A percentile compares a stretch with the other conserved stretches of the same genome.
Evolutionary conservation across 768 basidiomycete genomes (phyloP).

Genomic region (Mycena haematopus): DNA sequence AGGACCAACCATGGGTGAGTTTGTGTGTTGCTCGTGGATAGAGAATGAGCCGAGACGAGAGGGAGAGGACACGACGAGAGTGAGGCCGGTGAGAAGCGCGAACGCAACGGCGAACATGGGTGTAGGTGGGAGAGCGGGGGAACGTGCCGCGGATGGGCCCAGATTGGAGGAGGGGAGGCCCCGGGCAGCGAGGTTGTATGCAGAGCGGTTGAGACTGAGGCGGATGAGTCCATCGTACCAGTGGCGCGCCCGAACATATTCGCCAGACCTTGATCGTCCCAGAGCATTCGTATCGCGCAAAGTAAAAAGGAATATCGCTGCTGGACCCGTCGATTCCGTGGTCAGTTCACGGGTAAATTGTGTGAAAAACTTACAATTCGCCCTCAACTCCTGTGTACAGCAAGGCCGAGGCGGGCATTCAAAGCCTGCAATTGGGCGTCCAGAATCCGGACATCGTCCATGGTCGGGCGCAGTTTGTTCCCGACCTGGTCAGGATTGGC

Average conservation of each 20-base stretch:
- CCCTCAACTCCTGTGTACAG: slow-evolving; percentile 34
- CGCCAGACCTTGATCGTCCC: no score
- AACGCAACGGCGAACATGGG: no score
- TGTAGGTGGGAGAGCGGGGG: no score
- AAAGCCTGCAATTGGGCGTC: slow-evolving; percentile 44
- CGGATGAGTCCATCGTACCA: no score
- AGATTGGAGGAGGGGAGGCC: no score
- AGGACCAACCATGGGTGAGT: not conserved
- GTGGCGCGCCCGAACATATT: no score
- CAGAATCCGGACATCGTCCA: slow-evolving; percentile 48
- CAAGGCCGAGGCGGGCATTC: slow-evolving; percentile 40
- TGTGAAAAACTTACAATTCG: not conserved
- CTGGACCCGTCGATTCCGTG: no score
- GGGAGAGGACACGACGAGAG: no score
- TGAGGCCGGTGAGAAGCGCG: not conserved
- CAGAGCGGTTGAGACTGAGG: no score
- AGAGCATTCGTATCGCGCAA: no score
- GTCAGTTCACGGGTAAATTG: not conserved
- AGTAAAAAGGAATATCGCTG: not conserved
- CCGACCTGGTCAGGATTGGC: slow-evolving; percentile 21
- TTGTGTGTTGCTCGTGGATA: not conserved
- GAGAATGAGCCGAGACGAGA: not conserved
- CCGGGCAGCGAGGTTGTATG: no score
- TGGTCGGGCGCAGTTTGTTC: slow-evolving; percentile 38
- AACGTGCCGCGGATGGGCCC: no score